Evolutionary conservation across 2,329 filamentous ascomycete genomes (phyloP), one percentile per base, ranked within the genome.

Genomic region (Neonectria neomacrospora): DNA sequence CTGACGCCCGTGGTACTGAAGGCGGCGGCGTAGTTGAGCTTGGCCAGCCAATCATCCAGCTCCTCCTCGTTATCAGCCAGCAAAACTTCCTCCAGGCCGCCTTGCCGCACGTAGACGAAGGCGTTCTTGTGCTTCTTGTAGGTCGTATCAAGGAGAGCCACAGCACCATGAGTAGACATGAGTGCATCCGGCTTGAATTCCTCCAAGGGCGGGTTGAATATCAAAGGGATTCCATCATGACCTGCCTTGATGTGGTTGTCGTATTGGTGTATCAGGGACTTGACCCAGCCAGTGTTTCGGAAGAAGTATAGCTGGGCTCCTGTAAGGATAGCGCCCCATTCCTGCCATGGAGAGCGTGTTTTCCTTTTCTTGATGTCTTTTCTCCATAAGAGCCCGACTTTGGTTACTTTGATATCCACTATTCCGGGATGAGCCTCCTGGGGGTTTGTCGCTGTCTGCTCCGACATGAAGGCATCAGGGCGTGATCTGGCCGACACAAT

Each of bases 241-340:
- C 91, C 93, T 57, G 90, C 88, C 75, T 91, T 96, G 70, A 93
- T 84, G 72, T 97, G 93, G 12, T 85, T 83, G 48, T 97, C 94
- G 75, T 95, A 90, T 75, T 99, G 96, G 67, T 92, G 87, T 81
- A 98, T 94, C 67, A 99, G 80, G 62, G 87, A 91, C 78, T 97
- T 98, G 34, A 97, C 89, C 95, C 96, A 99, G 20, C 89, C 85
- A 5, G 93, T 91, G 75, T 98, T 97, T 61, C 93, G 90, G 81
- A 98, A 99, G 78, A 99, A 93, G 77, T 97, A 99, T 8, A 99
- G 86, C 74, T 97, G 95, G 6, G 96, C 96, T n/a, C 95, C 93
- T 1, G 96, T 99, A 30, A 99, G 85, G 62, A 99, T 91, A 23
- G 94, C 96, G 55, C 96, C 96, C 96, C 96, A 99, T 84, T 99